Percentiles rank a stretch among this genome's conserved stretches.
phyloP scores from a whole-genome alignment of 768 basidiomycete genomes.

The Tricholoma terreum region DNA sequence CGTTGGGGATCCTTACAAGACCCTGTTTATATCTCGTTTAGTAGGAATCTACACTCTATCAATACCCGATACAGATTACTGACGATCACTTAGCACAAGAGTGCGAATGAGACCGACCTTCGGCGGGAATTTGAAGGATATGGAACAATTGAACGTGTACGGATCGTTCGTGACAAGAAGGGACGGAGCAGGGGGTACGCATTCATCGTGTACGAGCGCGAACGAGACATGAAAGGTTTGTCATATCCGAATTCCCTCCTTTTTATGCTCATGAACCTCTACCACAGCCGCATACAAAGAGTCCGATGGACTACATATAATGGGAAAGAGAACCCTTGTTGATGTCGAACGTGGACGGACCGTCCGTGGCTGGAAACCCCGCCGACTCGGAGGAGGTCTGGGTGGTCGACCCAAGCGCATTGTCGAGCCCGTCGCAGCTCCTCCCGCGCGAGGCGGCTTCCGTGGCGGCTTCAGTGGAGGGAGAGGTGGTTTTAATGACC shows the following conservation, averaged over 20 bases:
- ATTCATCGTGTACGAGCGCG: conserved; percentile 96
- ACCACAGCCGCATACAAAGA: conserved; percentile 91
- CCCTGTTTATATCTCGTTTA: conserved; percentile 91
- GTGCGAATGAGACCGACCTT: conserved; percentile 86
- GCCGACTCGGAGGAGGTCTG: conserved; percentile 95
- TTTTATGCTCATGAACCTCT: conserved; percentile 13
- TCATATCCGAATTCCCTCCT: conserved; percentile 13
- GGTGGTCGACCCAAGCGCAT: conserved; percentile 94
- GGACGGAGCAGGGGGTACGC: conserved; percentile 88
- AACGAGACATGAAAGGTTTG: conserved; percentile 98
- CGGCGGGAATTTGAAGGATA: conserved; percentile 94
- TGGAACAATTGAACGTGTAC: conserved; percentile 91
- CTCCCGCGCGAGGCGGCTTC: conserved; percentile 38
- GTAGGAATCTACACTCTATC: conserved; percentile 38
- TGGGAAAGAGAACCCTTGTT: conserved; percentile 93
- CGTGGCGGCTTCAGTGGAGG: conserved; percentile 44
- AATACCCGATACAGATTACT: conserved; percentile 3
- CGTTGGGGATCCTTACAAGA: conserved; percentile 96
- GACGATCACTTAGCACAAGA: conserved; percentile 67
- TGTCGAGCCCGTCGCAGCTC: conserved; percentile 40
- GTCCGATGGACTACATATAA: conserved; percentile 93
- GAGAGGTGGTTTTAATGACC: conserved; percentile 36
- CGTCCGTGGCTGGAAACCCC: conserved; percentile 97
- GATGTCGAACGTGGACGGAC: conserved; percentile 98
- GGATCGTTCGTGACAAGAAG: conserved; percentile 91